Conservation (phyloP, 2,329 filamentous ascomycete genomes). For the Alternaria rosae region DNA sequence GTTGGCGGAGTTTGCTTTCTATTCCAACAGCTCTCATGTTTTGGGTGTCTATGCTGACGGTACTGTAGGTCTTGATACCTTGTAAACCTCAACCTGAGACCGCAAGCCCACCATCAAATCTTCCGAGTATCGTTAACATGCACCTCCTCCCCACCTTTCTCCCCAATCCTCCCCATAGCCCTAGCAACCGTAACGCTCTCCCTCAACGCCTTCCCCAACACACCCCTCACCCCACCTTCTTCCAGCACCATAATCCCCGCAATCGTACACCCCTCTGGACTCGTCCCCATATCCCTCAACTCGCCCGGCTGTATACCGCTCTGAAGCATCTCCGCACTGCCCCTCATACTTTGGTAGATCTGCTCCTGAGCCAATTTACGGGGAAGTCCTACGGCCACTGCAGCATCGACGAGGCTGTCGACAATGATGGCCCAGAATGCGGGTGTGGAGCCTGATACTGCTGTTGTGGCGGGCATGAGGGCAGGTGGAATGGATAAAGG, state of each 20-base stretch:
- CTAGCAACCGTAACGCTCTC: constrained; percentile 59
- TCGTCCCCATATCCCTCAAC: constrained; percentile 41
- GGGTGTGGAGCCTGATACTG: constrained; percentile 40
- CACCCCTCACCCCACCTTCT: constrained; percentile 38
- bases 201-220: constrained; percentile 50
- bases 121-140: constrained; percentile 55
- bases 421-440: constrained; percentile 44
- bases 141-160: constrained; percentile 21
- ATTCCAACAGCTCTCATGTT: no score
- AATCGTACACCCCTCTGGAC: constrained; percentile 44
- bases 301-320: constrained; percentile 38
- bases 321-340: constrained; percentile 40
- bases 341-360: constrained; percentile 44
- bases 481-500: constrained; percentile 28
- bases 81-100: background rate
- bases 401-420: constrained; percentile 42
- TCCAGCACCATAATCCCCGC: constrained; percentile 45
- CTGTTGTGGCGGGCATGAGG: constrained; percentile 40
- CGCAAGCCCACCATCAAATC: background rate
- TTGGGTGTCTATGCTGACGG: background rate
- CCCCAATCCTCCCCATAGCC: constrained; percentile 46
- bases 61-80: background rate
- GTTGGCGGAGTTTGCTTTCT: background rate
- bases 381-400: constrained; percentile 40
- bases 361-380: constrained; percentile 34